Percentiles rank a stretch among this genome's conserved stretches.
Conservation (phyloP, 805 yeast genomes). For the Monosporozyma servazzii region DNA sequence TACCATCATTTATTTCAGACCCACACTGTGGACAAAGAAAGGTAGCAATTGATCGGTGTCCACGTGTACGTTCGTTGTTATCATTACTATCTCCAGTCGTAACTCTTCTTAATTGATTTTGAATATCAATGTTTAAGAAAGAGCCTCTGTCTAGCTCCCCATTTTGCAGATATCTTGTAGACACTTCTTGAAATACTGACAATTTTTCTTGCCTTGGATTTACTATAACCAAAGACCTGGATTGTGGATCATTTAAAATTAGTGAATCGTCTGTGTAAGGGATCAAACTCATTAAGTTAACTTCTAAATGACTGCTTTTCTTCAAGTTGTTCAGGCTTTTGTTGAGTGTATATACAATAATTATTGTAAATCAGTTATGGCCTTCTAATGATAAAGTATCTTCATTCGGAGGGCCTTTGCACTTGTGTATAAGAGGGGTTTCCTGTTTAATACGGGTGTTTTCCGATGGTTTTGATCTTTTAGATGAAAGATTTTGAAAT, state of each 20-base stretch:
- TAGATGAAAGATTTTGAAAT: neutral
- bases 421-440: neutral
- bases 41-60: slow-evolving; percentile 12
- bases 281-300: slow-evolving; percentile 17
- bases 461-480: neutral
- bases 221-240: slow-evolving; percentile 24
- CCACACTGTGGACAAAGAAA: slow-evolving; percentile 28
- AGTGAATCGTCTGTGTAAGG: slow-evolving; percentile 22
- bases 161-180: neutral
- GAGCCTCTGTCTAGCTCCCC: neutral
- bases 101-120: neutral
- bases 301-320: neutral
- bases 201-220: slow-evolving; percentile 21
- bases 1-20: slow-evolving; percentile 14
- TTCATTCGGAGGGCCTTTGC: neutral
- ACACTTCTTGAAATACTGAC: slow-evolving; percentile 16
- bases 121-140: neutral
- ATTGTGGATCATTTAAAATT: slow-evolving; percentile 23
- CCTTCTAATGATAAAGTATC: neutral
- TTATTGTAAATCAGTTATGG: neutral
- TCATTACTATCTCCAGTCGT: neutral
- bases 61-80: neutral
- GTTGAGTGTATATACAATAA: neutral
- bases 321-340: neutral
- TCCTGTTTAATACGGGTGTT: neutral